These are phyloP conservation scores for Blastocystis sp. DNA, from an alignment of 352 stramenopile species.

Conservation along the genomic window DNA sequence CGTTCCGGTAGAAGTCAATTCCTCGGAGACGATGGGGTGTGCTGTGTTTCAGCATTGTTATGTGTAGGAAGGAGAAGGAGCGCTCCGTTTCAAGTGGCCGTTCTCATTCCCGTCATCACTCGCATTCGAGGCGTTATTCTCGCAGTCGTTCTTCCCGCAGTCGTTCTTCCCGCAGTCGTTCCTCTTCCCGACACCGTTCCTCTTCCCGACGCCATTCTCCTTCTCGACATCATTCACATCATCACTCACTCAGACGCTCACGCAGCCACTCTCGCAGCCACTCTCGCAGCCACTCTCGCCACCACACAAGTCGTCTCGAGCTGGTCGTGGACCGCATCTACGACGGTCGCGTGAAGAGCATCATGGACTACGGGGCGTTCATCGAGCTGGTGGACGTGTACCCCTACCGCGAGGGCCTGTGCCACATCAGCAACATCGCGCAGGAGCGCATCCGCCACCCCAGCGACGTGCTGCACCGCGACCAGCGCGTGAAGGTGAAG, in stretches of 20 bases:
- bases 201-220: background rate
- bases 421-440: constrained; percentile 91
- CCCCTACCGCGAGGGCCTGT: constrained; percentile 84
- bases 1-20: background rate
- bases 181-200: background rate
- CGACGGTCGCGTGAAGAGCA: constrained; percentile 87
- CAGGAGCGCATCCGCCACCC: constrained; percentile 84
- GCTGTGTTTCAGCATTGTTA: background rate
- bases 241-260: background rate
- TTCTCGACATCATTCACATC: background rate
- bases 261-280: background rate
- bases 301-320: background rate
- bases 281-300: constrained; percentile 5
- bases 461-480: constrained; percentile 85
- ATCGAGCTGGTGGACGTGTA: constrained; percentile 86
- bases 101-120: constrained; percentile 24
- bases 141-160: background rate
- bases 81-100: constrained; percentile 1
- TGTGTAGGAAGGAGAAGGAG: background rate
- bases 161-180: background rate
- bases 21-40: background rate
- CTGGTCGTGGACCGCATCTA: constrained; percentile 90
- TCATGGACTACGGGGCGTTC: constrained; percentile 95
- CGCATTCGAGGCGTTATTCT: constrained; percentile 7
- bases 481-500: constrained; percentile 93